Evolutionary conservation across 176 grass and related monocot species (phyloP), one percentile per base, ranked within the genome.

Genomic region (Ampelocalamus luodianensis): DNA sequence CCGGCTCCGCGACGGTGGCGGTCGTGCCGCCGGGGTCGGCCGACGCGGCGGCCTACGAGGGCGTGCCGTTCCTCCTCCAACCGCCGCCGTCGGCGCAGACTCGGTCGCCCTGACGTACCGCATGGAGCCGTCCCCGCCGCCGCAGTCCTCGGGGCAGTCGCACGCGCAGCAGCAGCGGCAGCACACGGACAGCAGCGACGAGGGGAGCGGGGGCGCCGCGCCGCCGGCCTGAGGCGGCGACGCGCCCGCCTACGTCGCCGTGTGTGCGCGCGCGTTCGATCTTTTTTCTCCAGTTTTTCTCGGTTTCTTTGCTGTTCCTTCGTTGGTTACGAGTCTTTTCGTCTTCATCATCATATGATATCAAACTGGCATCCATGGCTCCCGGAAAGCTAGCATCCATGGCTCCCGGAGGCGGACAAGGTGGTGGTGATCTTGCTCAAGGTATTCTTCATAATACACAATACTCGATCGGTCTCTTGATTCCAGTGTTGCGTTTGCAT

Each of bases 141-240:
- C 88, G 2, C 86, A 82, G 34, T 87, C 89, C 22, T 90, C 85
- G 18, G 89, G 80, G 0, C 80, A 87, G 49, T 90, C 89, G 22
- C 89, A 68, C 27, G 65, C 49, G 37, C 64, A 56, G 17, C 45
- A 74, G 37, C 64, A 56, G 17, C 60, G 65, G 59, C 85, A 80
- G 45, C 77, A 91, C 27, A 73, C 65, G 10, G 89, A 83, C 9
- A 74, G 79, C 7, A 90, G 84, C 69, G 89, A 84, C 64, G 89
- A 85, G 70, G 85, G 76, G 1, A 80, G 71, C 64, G 85, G 81
- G 8, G 85, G 24, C 4, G 66, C 23, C 13, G 40, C 65, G 20
- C 89, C 70, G 43, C 24, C 55, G 15, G 26, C 76, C 43, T 91
- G 81, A 91, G 81, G 88, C 40, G 27, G 38, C 68, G 70, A 4